Evolutionary conservation across 345 rosid genomes (phyloP), one percentile per base, ranked within the genome.

Genomic region (Aurinia saxatilis): DNA sequence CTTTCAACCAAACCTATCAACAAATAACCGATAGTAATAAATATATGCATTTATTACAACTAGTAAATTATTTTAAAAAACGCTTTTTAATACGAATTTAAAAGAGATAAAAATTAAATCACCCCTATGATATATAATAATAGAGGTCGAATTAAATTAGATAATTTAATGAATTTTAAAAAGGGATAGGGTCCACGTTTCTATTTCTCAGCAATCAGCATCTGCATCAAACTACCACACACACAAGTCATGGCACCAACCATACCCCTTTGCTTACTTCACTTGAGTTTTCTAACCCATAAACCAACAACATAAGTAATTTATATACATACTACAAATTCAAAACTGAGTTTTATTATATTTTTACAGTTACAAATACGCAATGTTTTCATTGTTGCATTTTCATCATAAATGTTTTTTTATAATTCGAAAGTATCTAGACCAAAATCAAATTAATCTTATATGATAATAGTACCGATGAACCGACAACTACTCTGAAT

Each of bases 1-100:
- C 63, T 53, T 53, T 36, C 68, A 19, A 70, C 70, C 60, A 70
- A 56, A 56, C 69, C 46, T 51, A 63, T 36, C 70, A 63, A 70
- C 74, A 47, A 34, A 55, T 63, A 70, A 55, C 65, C 50, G 33
- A 54, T 56, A 12, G 56, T 62, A 56, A 70, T 63, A 63, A 70
- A 70, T 70, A 49, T 10, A 48, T 40, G 51, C 70, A 63, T 56
- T 70, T 63, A 63, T 17, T 63, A 56, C 51, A 38, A 56, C 0
- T 5, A 27, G 27, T 54, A 47, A 46, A 70, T 29, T 62, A 23
- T 45, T n/a, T 15, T 39, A 42, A 65, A 14, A 51, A 14, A 2
- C n/a, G n/a, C n/a, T 36, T 60, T 47, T n/a, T 7, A 13, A 8
- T 17, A 19, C 7, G 14, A 36, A 13, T n/a, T 63, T 9, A 10